Conservation (phyloP, 2,329 filamentous ascomycete species). For the Penicillium sclerotigenum region DNA sequence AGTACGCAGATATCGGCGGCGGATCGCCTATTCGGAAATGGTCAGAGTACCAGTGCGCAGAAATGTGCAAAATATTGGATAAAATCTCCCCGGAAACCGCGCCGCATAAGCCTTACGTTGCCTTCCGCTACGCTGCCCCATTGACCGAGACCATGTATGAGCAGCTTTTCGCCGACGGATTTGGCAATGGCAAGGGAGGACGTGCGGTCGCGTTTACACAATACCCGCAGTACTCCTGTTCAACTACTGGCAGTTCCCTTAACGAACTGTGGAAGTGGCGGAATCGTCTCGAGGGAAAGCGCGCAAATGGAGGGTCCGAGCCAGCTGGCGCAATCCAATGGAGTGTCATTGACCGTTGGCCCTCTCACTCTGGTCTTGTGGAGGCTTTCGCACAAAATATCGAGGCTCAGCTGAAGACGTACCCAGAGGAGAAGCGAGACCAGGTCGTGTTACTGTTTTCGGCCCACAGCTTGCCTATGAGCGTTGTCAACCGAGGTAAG, state of each 20-base stretch:
- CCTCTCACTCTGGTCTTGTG: conserved; percentile 81
- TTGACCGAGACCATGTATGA: conserved; percentile 93
- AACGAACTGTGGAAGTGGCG: conserved; percentile 99
- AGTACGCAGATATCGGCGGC: conserved; percentile 91
- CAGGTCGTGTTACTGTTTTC: conserved; percentile 88
- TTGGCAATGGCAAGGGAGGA: conserved; percentile 84
- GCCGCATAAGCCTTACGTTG: conserved; percentile 95
- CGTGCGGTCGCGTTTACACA: conserved; percentile 96
- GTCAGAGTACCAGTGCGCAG: conserved; percentile 88
- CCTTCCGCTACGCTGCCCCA: conserved; percentile 91
- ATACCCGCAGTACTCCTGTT: conserved; percentile 98
- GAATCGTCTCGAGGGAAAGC: conserved; percentile 75
- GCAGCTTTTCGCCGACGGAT: conserved; percentile 78
- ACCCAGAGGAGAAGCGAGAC: conserved; percentile 74
- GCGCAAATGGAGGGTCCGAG: conserved; percentile 50
- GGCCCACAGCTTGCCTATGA: conserved; percentile 94
- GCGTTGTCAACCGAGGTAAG: conserved; percentile 84
- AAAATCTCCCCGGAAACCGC: conserved; percentile 86
- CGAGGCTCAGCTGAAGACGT: conserved; percentile 76
- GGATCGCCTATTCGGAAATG: conserved; percentile 98
- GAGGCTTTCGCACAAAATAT: conserved; percentile 93
- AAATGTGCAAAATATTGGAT: conserved; percentile 98
- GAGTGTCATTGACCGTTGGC: conserved; percentile 99
- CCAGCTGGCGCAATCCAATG: conserved; percentile 74
- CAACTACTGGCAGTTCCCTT: conserved; percentile 89